These are phyloP conservation scores for Amesomyces nigricolor DNA, from an alignment of 2,329 filamentous ascomycete species.

Conservation along the genomic window DNA sequence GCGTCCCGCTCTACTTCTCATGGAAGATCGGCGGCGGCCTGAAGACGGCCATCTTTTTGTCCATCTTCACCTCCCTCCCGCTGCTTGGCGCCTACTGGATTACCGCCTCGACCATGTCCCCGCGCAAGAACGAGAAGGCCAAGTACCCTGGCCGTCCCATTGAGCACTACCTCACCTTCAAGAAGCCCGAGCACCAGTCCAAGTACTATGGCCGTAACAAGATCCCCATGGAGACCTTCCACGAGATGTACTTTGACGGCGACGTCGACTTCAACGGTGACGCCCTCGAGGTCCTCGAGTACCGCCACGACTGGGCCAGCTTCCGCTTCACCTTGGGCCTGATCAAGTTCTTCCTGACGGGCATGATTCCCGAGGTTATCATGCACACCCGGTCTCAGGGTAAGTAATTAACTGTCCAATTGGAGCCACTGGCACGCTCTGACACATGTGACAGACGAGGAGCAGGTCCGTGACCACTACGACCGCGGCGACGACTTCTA, in stretches of 20 bases:
- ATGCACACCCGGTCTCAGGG: slow-evolving; percentile 88
- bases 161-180: slow-evolving; percentile 85
- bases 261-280: slow-evolving; percentile 96
- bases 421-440: background rate
- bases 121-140: slow-evolving; percentile 89
- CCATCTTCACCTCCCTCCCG: slow-evolving; percentile 69
- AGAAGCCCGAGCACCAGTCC: slow-evolving; percentile 52
- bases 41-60: slow-evolving; percentile 84
- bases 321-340: slow-evolving; percentile 84
- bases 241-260: slow-evolving; percentile 96
- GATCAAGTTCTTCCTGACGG: slow-evolving; percentile 82
- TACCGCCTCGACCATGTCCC: slow-evolving; percentile 70
- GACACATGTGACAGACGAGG: slow-evolving; percentile 61
- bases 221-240: slow-evolving; percentile 88
- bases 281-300: slow-evolving; percentile 80
- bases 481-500: slow-evolving; percentile 98
- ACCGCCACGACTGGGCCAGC: slow-evolving; percentile 94
- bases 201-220: slow-evolving; percentile 74
- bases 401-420: slow-evolving; percentile 32
- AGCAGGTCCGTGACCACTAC: slow-evolving; percentile 96
- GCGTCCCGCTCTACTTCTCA: slow-evolving; percentile 72
- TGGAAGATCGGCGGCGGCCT: slow-evolving; percentile 80
- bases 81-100: slow-evolving; percentile 81
- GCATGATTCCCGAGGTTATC: slow-evolving; percentile 83
- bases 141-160: slow-evolving; percentile 78